A percentile compares a stretch with the other conserved stretches of the same genome.
Conservation (phyloP, 225 moss, liverwort and hornwort species). For the Anthoceros angustus region DNA sequence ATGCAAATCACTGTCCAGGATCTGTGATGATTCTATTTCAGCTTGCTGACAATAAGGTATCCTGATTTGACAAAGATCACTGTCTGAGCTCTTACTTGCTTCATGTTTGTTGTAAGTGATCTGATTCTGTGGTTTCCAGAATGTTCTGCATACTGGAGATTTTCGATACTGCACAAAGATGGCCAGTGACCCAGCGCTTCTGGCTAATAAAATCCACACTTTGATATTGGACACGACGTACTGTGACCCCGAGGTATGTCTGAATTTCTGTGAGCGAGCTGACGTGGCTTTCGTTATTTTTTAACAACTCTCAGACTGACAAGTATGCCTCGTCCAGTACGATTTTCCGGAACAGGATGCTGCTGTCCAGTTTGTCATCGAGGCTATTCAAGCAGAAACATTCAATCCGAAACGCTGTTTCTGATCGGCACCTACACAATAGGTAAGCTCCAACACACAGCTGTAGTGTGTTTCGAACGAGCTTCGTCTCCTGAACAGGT, state of each 20-base stretch:
- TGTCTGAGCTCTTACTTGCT: neutral
- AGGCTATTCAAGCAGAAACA: slow-evolving; percentile 90
- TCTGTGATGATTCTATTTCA: slow-evolving; percentile 98
- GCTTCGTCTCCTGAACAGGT: neutral
- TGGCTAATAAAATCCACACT: slow-evolving; percentile 42
- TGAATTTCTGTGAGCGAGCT: too few species aligned
- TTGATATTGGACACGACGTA: slow-evolving; percentile 94
- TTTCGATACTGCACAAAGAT: slow-evolving; percentile 87
- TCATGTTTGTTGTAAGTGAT: neutral
- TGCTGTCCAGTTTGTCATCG: slow-evolving; percentile 75
- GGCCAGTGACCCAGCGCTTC: slow-evolving; percentile 33
- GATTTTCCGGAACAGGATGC: slow-evolving; percentile 80
- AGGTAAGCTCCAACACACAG: slow-evolving; percentile 17
- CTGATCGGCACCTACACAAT: slow-evolving; percentile 95
- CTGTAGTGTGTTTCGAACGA: neutral
- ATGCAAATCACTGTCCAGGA: slow-evolving; percentile 99
- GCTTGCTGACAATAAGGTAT: slow-evolving; percentile 79
- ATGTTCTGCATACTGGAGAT: slow-evolving; percentile 67
- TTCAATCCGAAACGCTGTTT: slow-evolving; percentile 85
- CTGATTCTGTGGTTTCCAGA: slow-evolving; percentile 7
- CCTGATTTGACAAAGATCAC: neutral
- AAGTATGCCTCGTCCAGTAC: slow-evolving; percentile 29
- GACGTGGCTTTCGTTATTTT: too few species aligned
- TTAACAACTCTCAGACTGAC: neutral
- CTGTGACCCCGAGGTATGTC: slow-evolving; percentile 34